A percentile compares a stretch with the other conserved stretches of the same genome.
Evolutionary conservation across 1,284 basidiomycete species (phyloP).

Genomic region (Phellinidium pouzarii): DNA sequence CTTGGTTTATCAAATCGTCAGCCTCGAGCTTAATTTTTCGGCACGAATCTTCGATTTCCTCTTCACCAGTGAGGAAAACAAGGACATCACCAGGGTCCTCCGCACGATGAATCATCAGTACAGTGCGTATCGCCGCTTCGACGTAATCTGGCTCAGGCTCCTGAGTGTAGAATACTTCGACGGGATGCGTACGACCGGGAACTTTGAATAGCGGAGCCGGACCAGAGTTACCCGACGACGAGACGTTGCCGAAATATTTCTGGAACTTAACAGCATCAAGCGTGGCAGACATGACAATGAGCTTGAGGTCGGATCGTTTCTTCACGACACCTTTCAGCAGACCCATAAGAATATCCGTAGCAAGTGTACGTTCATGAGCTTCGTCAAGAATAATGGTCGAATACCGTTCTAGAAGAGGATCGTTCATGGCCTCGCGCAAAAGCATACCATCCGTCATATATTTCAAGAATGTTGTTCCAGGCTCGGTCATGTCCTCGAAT

Average conservation of each 20-base stretch:
- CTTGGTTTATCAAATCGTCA: slow-evolving; percentile 68
- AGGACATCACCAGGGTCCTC: slow-evolving; percentile 93
- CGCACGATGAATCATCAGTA: slow-evolving; percentile 95
- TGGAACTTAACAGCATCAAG: slow-evolving; percentile 97
- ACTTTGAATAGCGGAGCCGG: slow-evolving; percentile 90
- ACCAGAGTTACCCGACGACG: slow-evolving; percentile 1
- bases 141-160: slow-evolving; percentile 96
- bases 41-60: slow-evolving; percentile 97
- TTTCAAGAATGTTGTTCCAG: slow-evolving; percentile 87
- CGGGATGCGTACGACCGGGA: slow-evolving; percentile 92
- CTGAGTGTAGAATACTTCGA: slow-evolving; percentile 94
- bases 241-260: slow-evolving; percentile 65
- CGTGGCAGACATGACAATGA: slow-evolving; percentile 98
- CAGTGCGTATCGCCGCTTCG: slow-evolving; percentile 94
- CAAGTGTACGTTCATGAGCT: slow-evolving; percentile 96
- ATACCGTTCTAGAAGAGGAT: slow-evolving; percentile 83
- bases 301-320: slow-evolving; percentile 84
- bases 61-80: slow-evolving; percentile 95
- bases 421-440: slow-evolving; percentile 95
- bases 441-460: slow-evolving; percentile 99
- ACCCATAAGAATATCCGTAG: slow-evolving; percentile 98
- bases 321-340: slow-evolving; percentile 74
- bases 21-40: slow-evolving; percentile 88
- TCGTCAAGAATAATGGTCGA: slow-evolving; percentile 98
- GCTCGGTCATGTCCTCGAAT: slow-evolving; percentile 97